A percentile compares a stretch with the other conserved stretches of the same genome.
These are phyloP conservation scores for Eremochloa ophiuroides DNA, from an alignment of 176 grass and related monocot species.

Conservation along the genomic window DNA sequence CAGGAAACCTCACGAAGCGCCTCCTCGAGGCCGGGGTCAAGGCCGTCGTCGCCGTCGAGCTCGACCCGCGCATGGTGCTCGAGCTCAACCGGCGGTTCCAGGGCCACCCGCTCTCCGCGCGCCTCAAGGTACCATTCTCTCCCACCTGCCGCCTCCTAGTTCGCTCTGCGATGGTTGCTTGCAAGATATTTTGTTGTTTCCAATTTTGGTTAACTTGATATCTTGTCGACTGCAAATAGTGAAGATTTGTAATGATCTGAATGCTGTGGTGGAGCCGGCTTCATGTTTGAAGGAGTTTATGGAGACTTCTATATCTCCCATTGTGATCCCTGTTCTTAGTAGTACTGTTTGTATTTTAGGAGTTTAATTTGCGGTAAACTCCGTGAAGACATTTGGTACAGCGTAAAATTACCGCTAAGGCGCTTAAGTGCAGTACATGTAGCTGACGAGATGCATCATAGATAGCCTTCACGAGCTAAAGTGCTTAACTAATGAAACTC, in stretches of 20 bases:
- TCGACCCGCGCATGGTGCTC: conserved; percentile 95
- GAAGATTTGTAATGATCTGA: not conserved
- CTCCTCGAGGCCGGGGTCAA: conserved; percentile 81
- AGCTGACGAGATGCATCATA: not conserved
- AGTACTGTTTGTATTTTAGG: not conserved
- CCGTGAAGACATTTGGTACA: not conserved
- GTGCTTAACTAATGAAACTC: not conserved
- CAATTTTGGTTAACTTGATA: not conserved
- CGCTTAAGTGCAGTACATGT: not conserved
- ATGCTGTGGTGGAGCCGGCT: not conserved
- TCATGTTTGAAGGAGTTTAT: not conserved
- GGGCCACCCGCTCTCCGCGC: conserved; percentile 54
- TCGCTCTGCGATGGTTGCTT: not conserved
- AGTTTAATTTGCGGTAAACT: not conserved
- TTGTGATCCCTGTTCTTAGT: not conserved
- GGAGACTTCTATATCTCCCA: not conserved
- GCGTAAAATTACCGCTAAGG: too few relatives aligned
- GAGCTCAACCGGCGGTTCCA: conserved; percentile 92
- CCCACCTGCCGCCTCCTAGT: too few relatives aligned
- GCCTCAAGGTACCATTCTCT: conserved; percentile 54
- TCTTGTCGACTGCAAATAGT: not conserved
- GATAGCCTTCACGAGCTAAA: not conserved
- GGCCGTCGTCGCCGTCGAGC: conserved; percentile 92
- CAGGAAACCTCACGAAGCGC: conserved; percentile 90
- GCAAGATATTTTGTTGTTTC: not conserved